Percentiles rank a stretch among this genome's conserved stretches.
Conservation (phyloP, 495 filamentous ascomycete genomes). For the Aspergillus sclerotiicarbonarius region DNA sequence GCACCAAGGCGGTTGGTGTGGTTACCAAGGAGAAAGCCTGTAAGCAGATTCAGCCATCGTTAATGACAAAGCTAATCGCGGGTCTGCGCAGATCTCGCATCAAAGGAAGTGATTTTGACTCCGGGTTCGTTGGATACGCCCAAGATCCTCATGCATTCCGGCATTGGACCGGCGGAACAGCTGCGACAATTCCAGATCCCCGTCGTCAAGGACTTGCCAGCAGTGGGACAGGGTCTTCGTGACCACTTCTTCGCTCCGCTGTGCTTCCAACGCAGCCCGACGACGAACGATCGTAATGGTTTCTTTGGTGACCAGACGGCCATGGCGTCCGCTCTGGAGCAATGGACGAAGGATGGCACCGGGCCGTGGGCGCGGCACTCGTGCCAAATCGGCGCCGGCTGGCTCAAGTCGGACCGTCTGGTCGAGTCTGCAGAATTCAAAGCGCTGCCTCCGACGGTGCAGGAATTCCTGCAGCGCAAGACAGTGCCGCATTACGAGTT, state of each 20-base stretch:
- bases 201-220: slow-evolving; percentile 44
- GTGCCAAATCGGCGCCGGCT: slow-evolving; percentile 48
- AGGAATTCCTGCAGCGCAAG: slow-evolving; percentile 35
- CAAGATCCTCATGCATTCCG: slow-evolving; percentile 62
- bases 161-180: slow-evolving; percentile 55
- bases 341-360: slow-evolving; percentile 47
- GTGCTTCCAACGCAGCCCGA: slow-evolving; percentile 23
- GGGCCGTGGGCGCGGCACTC: slow-evolving; percentile 42
- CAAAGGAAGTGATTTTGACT: slow-evolving; percentile 57
- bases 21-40: slow-evolving; percentile 36
- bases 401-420: slow-evolving; percentile 51
- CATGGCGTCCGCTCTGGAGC: slow-evolving; percentile 41
- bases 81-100: slow-evolving; percentile 33
- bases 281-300: slow-evolving; percentile 30
- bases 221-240: slow-evolving; percentile 57
- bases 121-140: slow-evolving; percentile 59
- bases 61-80: not conserved
- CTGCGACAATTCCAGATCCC: slow-evolving; percentile 54
- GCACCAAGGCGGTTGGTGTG: slow-evolving; percentile 52
- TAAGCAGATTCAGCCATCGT: slow-evolving; percentile 10
- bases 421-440: slow-evolving; percentile 40
- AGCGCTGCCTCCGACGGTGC: slow-evolving; percentile 35
- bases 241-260: slow-evolving; percentile 47
- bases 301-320: slow-evolving; percentile 32
- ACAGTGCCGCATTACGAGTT: slow-evolving; percentile 52